These are phyloP conservation scores for Phlyctochytrium arcticum DNA, from an alignment of 192 early-diverging fungal species.

Conservation along the genomic window DNA sequence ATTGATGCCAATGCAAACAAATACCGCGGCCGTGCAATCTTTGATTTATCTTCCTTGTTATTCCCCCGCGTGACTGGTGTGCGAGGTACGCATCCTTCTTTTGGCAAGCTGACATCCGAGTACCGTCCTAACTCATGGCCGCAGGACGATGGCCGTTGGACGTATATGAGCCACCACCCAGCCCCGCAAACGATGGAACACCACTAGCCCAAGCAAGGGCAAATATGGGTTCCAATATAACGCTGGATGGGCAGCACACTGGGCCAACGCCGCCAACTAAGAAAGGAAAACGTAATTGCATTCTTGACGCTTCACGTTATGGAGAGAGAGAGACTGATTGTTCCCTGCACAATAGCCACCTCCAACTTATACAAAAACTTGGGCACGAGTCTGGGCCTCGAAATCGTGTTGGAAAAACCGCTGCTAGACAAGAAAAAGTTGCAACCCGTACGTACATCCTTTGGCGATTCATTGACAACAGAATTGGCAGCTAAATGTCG, in stretches of 20 bases:
- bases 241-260: not conserved
- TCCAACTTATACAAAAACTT: constrained; percentile 39
- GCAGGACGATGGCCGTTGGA: constrained; percentile 33
- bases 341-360: not conserved
- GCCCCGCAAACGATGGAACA: not conserved
- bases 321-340: not conserved
- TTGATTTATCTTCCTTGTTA: constrained; percentile 45
- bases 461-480: too few relatives aligned
- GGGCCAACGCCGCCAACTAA: not conserved
- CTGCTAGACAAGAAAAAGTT: constrained; percentile 56
- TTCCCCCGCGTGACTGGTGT: constrained; percentile 50
- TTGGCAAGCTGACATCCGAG: not conserved
- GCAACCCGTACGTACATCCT: constrained; percentile 41
- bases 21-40: constrained; percentile 35
- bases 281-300: not conserved
- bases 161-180: not conserved
- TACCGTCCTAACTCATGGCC: not conserved
- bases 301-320: constrained; percentile 2
- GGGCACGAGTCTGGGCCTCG: constrained; percentile 39
- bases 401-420: constrained; percentile 44
- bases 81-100: constrained; percentile 18
- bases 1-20: constrained; percentile 38
- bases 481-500: too few relatives aligned
- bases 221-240: not conserved
- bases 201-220: not conserved